phyloP scores from a whole-genome alignment of 495 filamentous ascomycete species.

The Hyaloscypha hepaticicola region DNA sequence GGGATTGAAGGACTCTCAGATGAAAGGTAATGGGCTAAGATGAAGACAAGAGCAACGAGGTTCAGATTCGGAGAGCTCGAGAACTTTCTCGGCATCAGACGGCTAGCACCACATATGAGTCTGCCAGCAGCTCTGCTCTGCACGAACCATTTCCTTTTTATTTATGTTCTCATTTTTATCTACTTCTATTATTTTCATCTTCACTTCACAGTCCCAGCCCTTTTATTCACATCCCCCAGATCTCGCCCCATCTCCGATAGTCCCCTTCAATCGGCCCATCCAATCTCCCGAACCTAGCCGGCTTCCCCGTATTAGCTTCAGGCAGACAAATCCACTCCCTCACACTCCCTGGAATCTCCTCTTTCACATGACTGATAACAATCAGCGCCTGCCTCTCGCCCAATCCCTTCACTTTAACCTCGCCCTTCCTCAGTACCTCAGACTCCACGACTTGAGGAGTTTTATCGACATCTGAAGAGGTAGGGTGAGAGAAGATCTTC shows the following conservation, averaged over 20 bases:
- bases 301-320: constrained; percentile 52
- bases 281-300: constrained; percentile 57
- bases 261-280: constrained; percentile 54
- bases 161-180: no score
- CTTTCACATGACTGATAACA: constrained; percentile 82
- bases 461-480: constrained; percentile 14
- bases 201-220: no score
- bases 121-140: no score
- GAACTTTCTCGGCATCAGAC: no score
- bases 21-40: no score
- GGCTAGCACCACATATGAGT: no score
- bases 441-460: constrained; percentile 40
- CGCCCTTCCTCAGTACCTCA: constrained; percentile 37
- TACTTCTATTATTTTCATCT: no score
- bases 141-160: no score
- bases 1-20: no score
- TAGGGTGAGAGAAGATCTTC: constrained; percentile 34
- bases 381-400: constrained; percentile 72
- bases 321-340: constrained; percentile 80
- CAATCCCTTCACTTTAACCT: constrained; percentile 52
- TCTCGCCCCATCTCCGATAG: constrained; percentile 54
- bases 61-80: no score
- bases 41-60: no score
- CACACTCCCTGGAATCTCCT: constrained; percentile 82
- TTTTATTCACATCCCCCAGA: constrained; percentile 62